Conservation (phyloP, 1,139 yeast genomes). For the Fermentozyma sake region DNA sequence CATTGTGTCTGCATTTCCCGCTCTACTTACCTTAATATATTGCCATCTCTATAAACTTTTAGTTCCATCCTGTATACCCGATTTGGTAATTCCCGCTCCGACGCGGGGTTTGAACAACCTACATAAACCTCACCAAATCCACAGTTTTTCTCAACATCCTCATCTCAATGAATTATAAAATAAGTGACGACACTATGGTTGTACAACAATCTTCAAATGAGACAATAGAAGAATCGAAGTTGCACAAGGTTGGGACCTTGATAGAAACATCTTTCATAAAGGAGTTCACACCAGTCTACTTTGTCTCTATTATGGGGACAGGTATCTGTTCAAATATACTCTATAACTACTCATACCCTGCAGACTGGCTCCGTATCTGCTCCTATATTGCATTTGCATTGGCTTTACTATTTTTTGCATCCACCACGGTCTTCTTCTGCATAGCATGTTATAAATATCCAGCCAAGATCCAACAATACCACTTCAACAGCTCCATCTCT, state of each 20-base stretch:
- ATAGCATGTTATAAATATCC: conserved; percentile 36
- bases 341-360: conserved; percentile 60
- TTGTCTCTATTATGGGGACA: conserved; percentile 78
- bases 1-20: too few relatives aligned
- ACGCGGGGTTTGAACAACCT: too few relatives aligned
- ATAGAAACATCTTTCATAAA: conserved; percentile 12
- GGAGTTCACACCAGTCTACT: conserved; percentile 55
- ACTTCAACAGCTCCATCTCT: conserved; percentile 45
- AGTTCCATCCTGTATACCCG: too few relatives aligned
- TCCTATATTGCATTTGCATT: conserved; percentile 55
- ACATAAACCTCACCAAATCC: conserved; percentile 1
- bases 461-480: conserved; percentile 25
- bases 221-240: too few relatives aligned
- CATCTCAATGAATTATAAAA: too few relatives aligned
- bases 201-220: too few relatives aligned
- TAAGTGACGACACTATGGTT: too few relatives aligned
- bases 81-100: too few relatives aligned
- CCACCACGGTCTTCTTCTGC: conserved; percentile 33
- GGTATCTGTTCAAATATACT: conserved; percentile 66
- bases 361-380: conserved; percentile 54
- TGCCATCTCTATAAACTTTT: too few relatives aligned
- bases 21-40: too few relatives aligned
- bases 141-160: conserved; percentile 1
- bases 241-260: conserved; percentile 2
- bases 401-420: conserved; percentile 45